phyloP scores from a whole-genome alignment of 2,329 filamentous ascomycete species.

The Magnaporthiopsis rhizophila region DNA sequence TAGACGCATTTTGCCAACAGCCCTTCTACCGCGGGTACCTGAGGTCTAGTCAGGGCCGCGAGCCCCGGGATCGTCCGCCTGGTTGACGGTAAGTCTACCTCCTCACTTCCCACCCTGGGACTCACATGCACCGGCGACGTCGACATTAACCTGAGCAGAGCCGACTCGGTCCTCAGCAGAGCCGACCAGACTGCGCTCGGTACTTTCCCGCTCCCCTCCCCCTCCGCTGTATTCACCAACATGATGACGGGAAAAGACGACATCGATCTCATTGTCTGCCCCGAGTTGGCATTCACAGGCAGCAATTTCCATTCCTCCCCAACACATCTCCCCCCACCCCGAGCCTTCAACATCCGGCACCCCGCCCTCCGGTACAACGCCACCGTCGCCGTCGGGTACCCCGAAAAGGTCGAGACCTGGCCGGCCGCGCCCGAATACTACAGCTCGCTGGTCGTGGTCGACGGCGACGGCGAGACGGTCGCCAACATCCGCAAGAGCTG shows the following conservation, averaged over 20 bases:
- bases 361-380: constrained; percentile 58
- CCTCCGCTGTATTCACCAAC: no score
- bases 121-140: constrained; percentile 65
- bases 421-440: constrained; percentile 37
- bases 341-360: constrained; percentile 60
- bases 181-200: constrained; percentile 47
- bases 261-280: no score
- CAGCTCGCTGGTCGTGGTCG: constrained; percentile 47
- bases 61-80: no score
- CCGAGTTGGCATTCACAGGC: no score
- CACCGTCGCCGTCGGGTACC: constrained; percentile 64
- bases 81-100: no score
- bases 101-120: no score
- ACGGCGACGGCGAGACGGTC: constrained; percentile 47
- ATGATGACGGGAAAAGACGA: no score
- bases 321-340: constrained; percentile 60
- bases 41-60: no score
- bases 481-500: constrained; percentile 54
- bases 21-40: no score
- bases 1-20: no score
- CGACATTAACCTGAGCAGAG: constrained; percentile 60
- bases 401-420: constrained; percentile 41
- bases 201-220: no score
- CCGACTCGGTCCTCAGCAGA: constrained; percentile 53
- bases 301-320: constrained; percentile 9